Conservation (phyloP, 805 yeast genomes). For the Candida piceae region DNA sequence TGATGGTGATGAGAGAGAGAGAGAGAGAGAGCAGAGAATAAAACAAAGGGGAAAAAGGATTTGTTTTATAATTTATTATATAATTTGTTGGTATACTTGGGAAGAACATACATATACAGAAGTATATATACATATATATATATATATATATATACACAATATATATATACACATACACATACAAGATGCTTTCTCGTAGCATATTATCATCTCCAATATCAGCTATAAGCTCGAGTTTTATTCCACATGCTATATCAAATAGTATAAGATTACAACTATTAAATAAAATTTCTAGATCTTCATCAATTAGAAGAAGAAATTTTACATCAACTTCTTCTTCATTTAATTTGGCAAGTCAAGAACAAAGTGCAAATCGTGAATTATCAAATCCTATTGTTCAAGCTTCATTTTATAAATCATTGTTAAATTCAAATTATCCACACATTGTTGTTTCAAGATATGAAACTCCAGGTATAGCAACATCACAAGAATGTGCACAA, state of each 20-base stretch:
- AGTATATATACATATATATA: background rate
- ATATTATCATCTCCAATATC: background rate
- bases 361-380: constrained; percentile 81
- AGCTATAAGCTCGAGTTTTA: background rate
- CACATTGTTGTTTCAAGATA: constrained; percentile 91
- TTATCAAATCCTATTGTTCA: constrained; percentile 66
- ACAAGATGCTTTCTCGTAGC: background rate
- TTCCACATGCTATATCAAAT: background rate
- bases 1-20: background rate
- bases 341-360: constrained; percentile 53
- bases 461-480: constrained; percentile 91
- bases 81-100: too few species aligned
- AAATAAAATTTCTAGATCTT: background rate
- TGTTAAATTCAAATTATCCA: constrained; percentile 83
- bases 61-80: too few species aligned
- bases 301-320: background rate
- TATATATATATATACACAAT: too few species aligned
- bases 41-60: too few species aligned
- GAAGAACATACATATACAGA: too few species aligned
- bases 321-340: constrained; percentile 13
- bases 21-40: too few species aligned
- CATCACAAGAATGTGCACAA: constrained; percentile 71
- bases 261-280: background rate
- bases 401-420: constrained; percentile 73
- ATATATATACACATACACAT: too few species aligned